Evolutionary conservation across 257 asterid genomes (phyloP), one percentile per base, ranked within the genome.

Genomic region (Salvia rosmarinus): DNA sequence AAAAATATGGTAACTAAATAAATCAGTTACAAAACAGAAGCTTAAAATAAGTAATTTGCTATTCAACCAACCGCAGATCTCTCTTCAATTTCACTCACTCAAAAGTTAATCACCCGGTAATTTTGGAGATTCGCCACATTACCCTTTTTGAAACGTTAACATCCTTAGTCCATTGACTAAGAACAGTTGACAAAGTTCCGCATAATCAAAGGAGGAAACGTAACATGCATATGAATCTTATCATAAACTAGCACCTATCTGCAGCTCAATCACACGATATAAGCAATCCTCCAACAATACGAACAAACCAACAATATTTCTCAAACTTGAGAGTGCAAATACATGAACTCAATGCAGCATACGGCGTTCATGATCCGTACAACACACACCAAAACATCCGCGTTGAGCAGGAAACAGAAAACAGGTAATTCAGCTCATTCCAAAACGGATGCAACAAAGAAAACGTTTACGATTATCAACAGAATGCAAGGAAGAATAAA

Each of bases 401-500:
- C 35, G 30, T 49, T 49, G 32, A 44, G 61, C 68, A 4, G 68
- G 55, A 58, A 56, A 58, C 50, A 7, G 39, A 59, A 46, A 37
- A 60, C 20, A 11, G 9, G 58, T 3, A 50, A 34, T 44, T 46
- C 25, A 71, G 51, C 32, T 43, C 13, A 59, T 17, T 56, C 52
- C 6, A 32, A 55, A 79, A 63, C 12, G 63, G 49, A 35, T 0
- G 17, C 34, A 59, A 52, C 55, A 3, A 51, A 19, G 17, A 8
- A 44, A 52, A 54, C 11, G 9, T 5, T 44, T 6, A 50, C 9
- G 2, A 64, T 35, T 40, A 23, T 44, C 20, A 34, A 16, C 16
- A 64, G n/a, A 61, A 68, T 21, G 57, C 68, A 65, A 73, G 37
- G 14, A 50, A 52, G 37, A 16, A 17, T 11, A 12, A 68, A 57